A percentile compares a stretch with the other conserved stretches of the same genome.
These are phyloP conservation scores for Hygrophoropsis aurantiaca DNA, from an alignment of 768 basidiomycete genomes.

Conservation along the genomic window DNA sequence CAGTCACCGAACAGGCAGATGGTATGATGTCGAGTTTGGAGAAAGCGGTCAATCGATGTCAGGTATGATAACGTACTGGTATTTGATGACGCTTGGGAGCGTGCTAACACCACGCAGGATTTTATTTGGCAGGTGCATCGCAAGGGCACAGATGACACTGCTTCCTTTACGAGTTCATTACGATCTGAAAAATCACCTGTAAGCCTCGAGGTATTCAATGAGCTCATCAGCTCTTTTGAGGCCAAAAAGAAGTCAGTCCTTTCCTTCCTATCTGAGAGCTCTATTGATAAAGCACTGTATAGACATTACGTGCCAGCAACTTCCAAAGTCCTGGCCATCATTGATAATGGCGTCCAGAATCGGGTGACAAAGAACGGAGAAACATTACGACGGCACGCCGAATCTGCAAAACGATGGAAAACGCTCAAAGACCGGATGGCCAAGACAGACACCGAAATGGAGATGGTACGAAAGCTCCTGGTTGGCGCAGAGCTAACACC, in stretches of 20 bases:
- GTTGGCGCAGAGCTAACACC: constrained; percentile 47
- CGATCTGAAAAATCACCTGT: constrained; percentile 51
- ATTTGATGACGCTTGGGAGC: background rate
- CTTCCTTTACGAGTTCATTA: constrained; percentile 46
- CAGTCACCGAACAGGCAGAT: constrained; percentile 91
- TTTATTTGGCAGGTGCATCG: constrained; percentile 84
- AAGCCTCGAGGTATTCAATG: constrained; percentile 62
- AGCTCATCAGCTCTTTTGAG: constrained; percentile 73
- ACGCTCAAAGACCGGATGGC: constrained; percentile 76
- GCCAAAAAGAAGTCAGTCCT: constrained; percentile 80
- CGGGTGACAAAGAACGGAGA: constrained; percentile 97
- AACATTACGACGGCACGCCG: constrained; percentile 84
- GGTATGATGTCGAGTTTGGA: constrained; percentile 97
- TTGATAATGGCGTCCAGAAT: constrained; percentile 92
- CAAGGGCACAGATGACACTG: constrained; percentile 46
- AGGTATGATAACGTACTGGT: constrained; percentile 46
- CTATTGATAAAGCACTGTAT: constrained; percentile 14
- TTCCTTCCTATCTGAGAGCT: constrained; percentile 5
- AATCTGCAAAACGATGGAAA: constrained; percentile 85
- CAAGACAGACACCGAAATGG: constrained; percentile 83
- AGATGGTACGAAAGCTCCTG: constrained; percentile 60
- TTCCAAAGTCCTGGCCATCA: constrained; percentile 87
- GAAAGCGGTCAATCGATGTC: constrained; percentile 88
- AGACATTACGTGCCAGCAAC: constrained; percentile 96
- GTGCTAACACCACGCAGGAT: constrained; percentile 47